Evolutionary conservation across 2,329 filamentous ascomycete genomes (phyloP).

Genomic region (Didymella pomorum): DNA sequence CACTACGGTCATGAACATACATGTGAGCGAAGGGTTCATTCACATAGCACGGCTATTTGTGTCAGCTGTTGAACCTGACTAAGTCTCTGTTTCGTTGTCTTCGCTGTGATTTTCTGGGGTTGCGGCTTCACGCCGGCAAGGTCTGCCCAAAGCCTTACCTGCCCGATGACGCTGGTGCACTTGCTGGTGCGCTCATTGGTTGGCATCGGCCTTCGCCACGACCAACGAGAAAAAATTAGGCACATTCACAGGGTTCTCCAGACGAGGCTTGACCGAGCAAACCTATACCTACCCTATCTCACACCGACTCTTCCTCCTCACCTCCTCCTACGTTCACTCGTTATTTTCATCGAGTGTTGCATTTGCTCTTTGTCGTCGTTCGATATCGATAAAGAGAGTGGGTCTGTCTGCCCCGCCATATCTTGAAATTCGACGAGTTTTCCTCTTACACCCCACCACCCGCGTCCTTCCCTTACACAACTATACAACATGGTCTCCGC

Average conservation of each 20-base stretch:
- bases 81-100: background rate
- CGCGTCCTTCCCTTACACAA: conserved; percentile 24
- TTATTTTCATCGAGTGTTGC: conserved; percentile 17
- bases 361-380: conserved; percentile 19
- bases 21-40: background rate
- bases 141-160: conserved; percentile 26
- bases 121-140: conserved; percentile 8
- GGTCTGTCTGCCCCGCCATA: conserved; percentile 21
- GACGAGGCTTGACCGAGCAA: conserved; percentile 22
- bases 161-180: conserved; percentile 29
- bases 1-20: background rate
- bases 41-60: background rate
- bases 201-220: conserved; percentile 29
- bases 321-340: conserved; percentile 19
- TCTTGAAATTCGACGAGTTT: conserved; percentile 26
- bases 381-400: conserved; percentile 32
- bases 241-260: conserved; percentile 25
- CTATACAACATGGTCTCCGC: conserved; percentile 68
- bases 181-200: conserved; percentile 30
- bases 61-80: background rate
- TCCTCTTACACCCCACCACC: conserved; percentile 32
- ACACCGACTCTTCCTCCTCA: conserved; percentile 14
- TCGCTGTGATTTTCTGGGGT: background rate
- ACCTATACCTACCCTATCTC: conserved; percentile 14
- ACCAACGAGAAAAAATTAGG: conserved; percentile 36